Base-by-base conservation (phyloP, 176 grass and related monocot genomes). In the Microstegium vimineum region DNA sequence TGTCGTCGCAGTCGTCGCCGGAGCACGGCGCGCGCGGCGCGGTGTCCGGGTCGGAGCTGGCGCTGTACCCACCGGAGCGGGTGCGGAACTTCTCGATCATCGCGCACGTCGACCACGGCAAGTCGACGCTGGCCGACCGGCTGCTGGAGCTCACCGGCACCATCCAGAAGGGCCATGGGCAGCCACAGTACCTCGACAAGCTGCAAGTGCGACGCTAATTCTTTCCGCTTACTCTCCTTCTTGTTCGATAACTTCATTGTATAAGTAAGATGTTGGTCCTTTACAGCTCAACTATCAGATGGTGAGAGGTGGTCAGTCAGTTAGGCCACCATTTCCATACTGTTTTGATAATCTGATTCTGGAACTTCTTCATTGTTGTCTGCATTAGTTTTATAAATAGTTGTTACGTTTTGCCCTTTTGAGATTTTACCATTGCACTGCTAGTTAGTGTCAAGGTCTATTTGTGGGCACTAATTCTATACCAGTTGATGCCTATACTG, bases 61-160 rank as follows among this genome's bases (percentile, higher is more conserved):
- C 81, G 46, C 75, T 89, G 62, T 98, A 90, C 75, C 74, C 92
- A 9, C 92, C 95, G 30, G 95, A 98, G 68, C 87, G 86, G 84
- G 86, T 98, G 59, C 86, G 92, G 20, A 98, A 98, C 52, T 98
- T 98, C 81, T 94, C 95, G 26, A 98, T 92, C 77, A 94, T 94
- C 42, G 92, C 92, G 23, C 92, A 98, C 62, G 95, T 94, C 16
- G 95, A 94, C 75, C 92, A 98, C 60, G 95, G 92, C 54, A 98
- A 98, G 86, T 94, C 95, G 0, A 98, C 95, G 28, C 95, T 98
- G 15, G 94, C 94, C 2, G 92, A 94, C 61, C 70, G 94, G 45
- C 80, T 97, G 66, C 88, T 97, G 52, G 94, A 97, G 88, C 83
- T 97, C 37, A 97, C 94, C 2, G 92, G 86, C 22, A 97, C 94